These are phyloP conservation scores for Ceratobasidium sp. DNA, from an alignment of 1,284 basidiomycete species.

Conservation along the genomic window DNA sequence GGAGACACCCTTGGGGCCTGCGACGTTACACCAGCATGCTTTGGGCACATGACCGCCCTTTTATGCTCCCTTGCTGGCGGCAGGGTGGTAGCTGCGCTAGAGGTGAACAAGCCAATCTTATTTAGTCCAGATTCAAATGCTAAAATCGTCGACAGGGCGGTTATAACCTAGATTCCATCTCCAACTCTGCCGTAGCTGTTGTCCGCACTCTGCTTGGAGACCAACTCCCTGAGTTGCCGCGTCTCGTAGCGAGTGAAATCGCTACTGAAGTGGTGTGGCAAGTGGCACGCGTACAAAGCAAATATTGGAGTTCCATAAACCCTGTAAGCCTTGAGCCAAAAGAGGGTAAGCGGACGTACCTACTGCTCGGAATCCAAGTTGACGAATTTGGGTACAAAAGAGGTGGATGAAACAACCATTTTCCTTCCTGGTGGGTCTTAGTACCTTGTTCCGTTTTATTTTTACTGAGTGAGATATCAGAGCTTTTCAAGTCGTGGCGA, in stretches of 20 bases:
- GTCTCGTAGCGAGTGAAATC: conserved; percentile 73
- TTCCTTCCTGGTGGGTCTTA: conserved; percentile 66
- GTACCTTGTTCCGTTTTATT: background rate
- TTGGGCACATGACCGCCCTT: conserved; percentile 99
- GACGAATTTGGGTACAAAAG: conserved; percentile 50
- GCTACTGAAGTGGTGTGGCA: conserved; percentile 89
- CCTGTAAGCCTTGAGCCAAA: conserved; percentile 79
- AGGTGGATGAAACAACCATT: conserved; percentile 63
- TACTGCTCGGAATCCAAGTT: conserved; percentile 21
- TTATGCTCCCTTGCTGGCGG: conserved; percentile 89
- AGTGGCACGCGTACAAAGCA: conserved; percentile 85
- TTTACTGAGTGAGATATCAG: background rate
- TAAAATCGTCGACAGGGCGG: conserved; percentile 71
- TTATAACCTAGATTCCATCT: conserved; percentile 92
- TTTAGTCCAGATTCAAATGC: background rate
- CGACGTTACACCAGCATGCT: conserved; percentile 90
- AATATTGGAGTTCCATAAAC: conserved; percentile 88
- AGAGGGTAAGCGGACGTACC: conserved; percentile 60
- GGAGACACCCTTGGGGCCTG: conserved; percentile 94
- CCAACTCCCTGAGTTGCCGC: conserved; percentile 74
- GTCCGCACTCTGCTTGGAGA: conserved; percentile 86
- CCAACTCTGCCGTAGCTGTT: conserved; percentile 86
- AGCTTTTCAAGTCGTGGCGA: conserved; percentile 30
- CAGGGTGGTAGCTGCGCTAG: conserved; percentile 89
- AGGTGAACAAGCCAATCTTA: conserved; percentile 61